Percentiles rank a stretch among this genome's conserved stretches.
Conservation (phyloP, 805 yeast species). For the Zygoascus tannicola region DNA sequence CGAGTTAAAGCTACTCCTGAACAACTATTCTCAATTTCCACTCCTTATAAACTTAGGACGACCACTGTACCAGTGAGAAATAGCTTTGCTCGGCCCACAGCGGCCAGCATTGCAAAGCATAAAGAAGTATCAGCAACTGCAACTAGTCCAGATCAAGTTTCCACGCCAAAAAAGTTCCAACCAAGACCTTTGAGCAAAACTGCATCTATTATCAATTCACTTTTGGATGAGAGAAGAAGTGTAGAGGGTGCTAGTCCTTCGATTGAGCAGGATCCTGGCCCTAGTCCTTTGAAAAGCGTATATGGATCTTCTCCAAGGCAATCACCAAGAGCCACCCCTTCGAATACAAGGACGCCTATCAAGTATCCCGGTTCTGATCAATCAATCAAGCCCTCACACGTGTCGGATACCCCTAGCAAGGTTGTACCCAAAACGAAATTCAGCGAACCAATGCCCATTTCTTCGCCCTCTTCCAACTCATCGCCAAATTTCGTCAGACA, state of each 20-base stretch:
- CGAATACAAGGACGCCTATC: too few species aligned
- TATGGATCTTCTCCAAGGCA: too few species aligned
- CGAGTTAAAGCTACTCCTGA: constrained; percentile 15
- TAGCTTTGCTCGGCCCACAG: background rate
- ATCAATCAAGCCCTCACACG: too few species aligned
- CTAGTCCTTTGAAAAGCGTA: background rate
- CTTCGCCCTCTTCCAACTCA: too few species aligned
- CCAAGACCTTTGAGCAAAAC: constrained; percentile 33
- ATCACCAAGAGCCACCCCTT: too few species aligned
- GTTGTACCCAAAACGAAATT: too few species aligned
- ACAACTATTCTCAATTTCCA: constrained; percentile 1
- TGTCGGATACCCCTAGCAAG: too few species aligned
- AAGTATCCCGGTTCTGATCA: too few species aligned
- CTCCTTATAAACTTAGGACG: constrained; percentile 2
- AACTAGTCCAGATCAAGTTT: background rate
- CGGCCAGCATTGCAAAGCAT: background rate
- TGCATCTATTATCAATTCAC: constrained; percentile 41
- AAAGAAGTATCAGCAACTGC: background rate
- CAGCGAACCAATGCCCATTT: too few species aligned
- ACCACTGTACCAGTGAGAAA: background rate
- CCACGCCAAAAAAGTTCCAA: background rate
- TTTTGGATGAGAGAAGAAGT: constrained; percentile 26
- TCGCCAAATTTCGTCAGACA: too few species aligned
- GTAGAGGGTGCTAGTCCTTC: background rate
- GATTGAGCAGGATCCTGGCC: background rate